Conservation (phyloP, 768 basidiomycete species). For the Suillus subaureus region DNA sequence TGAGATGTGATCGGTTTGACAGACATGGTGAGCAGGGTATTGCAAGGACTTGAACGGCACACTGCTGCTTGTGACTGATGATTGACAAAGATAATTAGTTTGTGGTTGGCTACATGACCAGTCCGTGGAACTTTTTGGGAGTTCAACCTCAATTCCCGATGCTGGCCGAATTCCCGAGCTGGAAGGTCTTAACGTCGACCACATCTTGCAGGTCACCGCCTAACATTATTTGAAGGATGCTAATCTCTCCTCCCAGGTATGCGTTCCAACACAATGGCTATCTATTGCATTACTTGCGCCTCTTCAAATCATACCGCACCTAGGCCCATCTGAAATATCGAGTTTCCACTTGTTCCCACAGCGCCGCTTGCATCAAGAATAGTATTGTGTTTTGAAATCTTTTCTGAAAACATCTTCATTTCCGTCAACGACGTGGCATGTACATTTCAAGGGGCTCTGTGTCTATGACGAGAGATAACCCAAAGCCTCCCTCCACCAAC, state of each 20-base stretch:
- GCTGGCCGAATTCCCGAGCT: background rate
- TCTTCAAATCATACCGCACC: background rate
- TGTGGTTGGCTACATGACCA: background rate
- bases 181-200: background rate
- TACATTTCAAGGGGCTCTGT: background rate
- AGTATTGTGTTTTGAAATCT: background rate
- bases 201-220: background rate
- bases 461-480: background rate
- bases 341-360: background rate
- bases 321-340: background rate
- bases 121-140: background rate
- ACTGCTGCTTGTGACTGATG: too few relatives aligned
- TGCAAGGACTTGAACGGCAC: background rate
- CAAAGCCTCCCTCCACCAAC: background rate
- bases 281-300: background rate
- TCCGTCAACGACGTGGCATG: background rate
- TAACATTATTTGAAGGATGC: background rate
- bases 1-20: conserved; percentile 12
- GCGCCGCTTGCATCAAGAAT: background rate
- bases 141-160: background rate
- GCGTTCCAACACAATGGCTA: background rate
- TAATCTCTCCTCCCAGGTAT: background rate
- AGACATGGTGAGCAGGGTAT: conserved; percentile 1
- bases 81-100: background rate
- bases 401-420: background rate